These are phyloP conservation scores for Chamaecyparis obtusa DNA, from an alignment of 75 land plant genomes.

Conservation along the genomic window DNA sequence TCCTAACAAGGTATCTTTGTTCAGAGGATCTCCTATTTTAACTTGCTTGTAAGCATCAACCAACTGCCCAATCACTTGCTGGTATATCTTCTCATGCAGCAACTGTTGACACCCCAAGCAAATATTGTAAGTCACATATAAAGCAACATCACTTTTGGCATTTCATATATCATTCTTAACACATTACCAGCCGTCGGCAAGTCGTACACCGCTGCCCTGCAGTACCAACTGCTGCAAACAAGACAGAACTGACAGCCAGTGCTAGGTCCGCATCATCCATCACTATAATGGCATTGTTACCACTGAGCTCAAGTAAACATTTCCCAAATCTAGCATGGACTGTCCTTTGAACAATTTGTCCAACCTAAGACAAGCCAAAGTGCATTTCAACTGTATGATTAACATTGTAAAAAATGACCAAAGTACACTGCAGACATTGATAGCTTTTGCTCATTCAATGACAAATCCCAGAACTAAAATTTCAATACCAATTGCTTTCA, in stretches of 20 bases:
- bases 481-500: background rate
- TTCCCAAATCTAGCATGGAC: constrained; percentile 88
- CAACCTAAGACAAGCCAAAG: constrained; percentile 56
- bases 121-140: constrained; percentile 2
- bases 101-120: constrained; percentile 38
- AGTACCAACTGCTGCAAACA: constrained; percentile 97
- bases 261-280: constrained; percentile 94
- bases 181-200: constrained; percentile 83
- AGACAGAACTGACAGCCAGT: constrained; percentile 82
- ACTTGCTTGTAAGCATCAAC: constrained; percentile 80
- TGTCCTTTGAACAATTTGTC: constrained; percentile 71
- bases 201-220: constrained; percentile 98
- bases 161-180: background rate
- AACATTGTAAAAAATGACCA: background rate
- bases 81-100: constrained; percentile 80
- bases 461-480: background rate
- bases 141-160: background rate
- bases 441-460: background rate
- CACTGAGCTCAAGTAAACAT: constrained; percentile 91
- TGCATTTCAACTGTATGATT: background rate
- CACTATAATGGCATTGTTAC: constrained; percentile 92
- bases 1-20: constrained; percentile 79
- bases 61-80: constrained; percentile 61
- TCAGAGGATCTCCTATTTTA: constrained; percentile 88
- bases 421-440: background rate